A percentile compares a stretch with the other conserved stretches of the same genome.
Conservation (phyloP, 2,329 filamentous ascomycete species). For the Triangularia setosa region DNA sequence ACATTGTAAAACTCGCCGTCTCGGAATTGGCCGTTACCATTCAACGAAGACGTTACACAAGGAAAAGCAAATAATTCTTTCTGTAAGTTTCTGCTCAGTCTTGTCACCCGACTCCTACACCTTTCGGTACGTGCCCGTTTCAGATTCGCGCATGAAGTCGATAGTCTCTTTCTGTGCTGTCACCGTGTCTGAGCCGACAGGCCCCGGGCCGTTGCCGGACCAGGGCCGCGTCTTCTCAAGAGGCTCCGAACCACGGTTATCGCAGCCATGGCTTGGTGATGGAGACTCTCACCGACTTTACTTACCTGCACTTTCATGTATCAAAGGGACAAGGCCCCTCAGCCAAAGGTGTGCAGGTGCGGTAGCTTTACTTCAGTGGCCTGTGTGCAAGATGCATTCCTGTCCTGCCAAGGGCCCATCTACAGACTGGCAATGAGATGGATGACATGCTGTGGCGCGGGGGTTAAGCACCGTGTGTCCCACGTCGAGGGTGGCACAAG, state of each 20-base stretch:
- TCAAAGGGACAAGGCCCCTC: no score
- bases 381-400: background rate
- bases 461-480: background rate
- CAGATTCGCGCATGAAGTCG: background rate
- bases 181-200: background rate
- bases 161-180: background rate
- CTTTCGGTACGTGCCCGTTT: background rate
- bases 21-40: background rate
- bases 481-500: slow-evolving; percentile 1
- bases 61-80: background rate
- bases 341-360: background rate
- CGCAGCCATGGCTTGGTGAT: slow-evolving; percentile 11
- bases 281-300: slow-evolving; percentile 15
- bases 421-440: slow-evolving; percentile 1
- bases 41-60: background rate
- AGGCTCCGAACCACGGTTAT: background rate
- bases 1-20: no score
- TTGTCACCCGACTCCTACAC: background rate
- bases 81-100: background rate
- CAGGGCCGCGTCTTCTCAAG: background rate
- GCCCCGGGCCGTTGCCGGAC: background rate
- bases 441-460: background rate
- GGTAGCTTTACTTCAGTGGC: slow-evolving; percentile 5
- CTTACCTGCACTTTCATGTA: slow-evolving; percentile 13
- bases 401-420: background rate